Evolutionary conservation across 352 stramenopile genomes (phyloP).

Genomic region (Globisporangium ultimum): DNA sequence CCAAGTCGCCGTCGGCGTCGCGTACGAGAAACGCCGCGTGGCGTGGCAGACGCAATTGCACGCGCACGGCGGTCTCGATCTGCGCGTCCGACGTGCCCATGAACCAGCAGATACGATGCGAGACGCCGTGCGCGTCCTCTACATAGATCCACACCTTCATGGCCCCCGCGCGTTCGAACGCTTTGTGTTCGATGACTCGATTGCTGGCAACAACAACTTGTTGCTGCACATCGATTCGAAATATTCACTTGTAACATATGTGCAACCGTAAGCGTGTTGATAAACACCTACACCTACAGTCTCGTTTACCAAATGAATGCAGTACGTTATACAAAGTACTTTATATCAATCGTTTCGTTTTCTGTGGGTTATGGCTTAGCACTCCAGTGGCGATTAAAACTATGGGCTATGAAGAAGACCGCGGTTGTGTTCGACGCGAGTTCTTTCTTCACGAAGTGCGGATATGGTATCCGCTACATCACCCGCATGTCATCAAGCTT

Average conservation of each 20-base stretch:
- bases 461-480: slow-evolving; percentile 5
- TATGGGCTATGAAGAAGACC: neutral
- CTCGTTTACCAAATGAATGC: no score
- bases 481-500: slow-evolving; percentile 4
- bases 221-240: no score
- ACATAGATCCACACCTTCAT: slow-evolving; percentile 21
- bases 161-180: no score
- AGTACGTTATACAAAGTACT: no score
- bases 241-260: no score
- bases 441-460: slow-evolving; percentile 9
- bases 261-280: no score
- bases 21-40: slow-evolving; percentile 32
- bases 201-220: no score
- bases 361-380: neutral
- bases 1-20: slow-evolving; percentile 42
- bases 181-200: no score
- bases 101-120: slow-evolving; percentile 51
- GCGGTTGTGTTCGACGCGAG: neutral
- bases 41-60: slow-evolving; percentile 27
- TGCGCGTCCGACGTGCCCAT: slow-evolving; percentile 45
- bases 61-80: slow-evolving; percentile 37
- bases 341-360: neutral
- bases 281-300: no score
- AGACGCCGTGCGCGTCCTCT: slow-evolving; percentile 8
- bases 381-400: slow-evolving; percentile 8